Evolutionary conservation across 176 grass and related monocot species (phyloP), one percentile per base, ranked within the genome.

Genomic region (Guadua angustifolia): DNA sequence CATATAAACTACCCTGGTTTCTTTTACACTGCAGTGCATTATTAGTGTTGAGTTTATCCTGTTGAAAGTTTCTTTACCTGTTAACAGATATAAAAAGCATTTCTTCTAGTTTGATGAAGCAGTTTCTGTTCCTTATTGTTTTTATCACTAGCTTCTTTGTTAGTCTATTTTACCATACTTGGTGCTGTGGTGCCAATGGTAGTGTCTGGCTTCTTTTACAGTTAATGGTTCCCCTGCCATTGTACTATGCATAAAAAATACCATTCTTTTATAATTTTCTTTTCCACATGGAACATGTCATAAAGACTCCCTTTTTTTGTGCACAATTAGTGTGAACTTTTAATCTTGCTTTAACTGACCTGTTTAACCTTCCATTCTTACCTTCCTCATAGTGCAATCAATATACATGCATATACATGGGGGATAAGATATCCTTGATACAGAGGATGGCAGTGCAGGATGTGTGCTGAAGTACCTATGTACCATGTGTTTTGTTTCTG

Each of bases 41-140:
- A 8, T 32, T 77, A 72, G 11, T 82, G 43, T 32, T 76, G 57
- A 49, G 55, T 69, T 84, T 78, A 46, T 38, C 25, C 21, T 81
- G 56, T 42, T 77, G 35, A 39, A 50, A 74, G 22, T 60, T 84
- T 50, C 43, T 89, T 84, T 51, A 39, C 24, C 57, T 44, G 25
- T 80, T 68, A 74, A 32, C n/a, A 68, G 73, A 45, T 17, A 40
- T 68, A 56, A 51, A 69, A 74, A 56, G 17, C 12, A 42, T 56
- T 80, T 44, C 35, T 73, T 65, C 4, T 73, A 66, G 40, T 71
- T 76, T 61, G 25, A 51, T 9, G 29, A 69, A 75, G 32, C 55
- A 61, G 25, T 79, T 72, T 76, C 7, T 51, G 55, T 42, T 81
- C 22, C 63, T 77, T 42, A 64, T 55, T 40, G 11, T 57, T 67